Evolutionary conservation across 805 yeast species (phyloP).

Genomic region (Brettanomyces bruxellensis): DNA sequence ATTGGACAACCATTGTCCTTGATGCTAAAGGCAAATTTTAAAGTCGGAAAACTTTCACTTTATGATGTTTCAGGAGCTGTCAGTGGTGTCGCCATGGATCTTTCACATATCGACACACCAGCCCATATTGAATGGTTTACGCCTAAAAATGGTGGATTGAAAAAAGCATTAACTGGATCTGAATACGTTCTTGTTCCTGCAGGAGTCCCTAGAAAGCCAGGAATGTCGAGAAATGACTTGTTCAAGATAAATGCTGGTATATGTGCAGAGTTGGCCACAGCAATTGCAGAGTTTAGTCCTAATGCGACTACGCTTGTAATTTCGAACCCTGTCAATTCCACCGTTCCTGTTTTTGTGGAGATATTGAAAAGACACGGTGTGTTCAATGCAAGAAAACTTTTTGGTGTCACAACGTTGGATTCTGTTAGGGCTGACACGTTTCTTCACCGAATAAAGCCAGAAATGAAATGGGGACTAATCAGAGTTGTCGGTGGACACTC

Average conservation of each 20-base stretch:
- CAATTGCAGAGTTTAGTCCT: constrained; percentile 64
- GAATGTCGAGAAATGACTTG: constrained; percentile 57
- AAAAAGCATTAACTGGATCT: constrained; percentile 34
- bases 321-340: constrained; percentile 90
- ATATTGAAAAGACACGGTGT: constrained; percentile 59
- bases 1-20: constrained; percentile 51
- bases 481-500: constrained; percentile 93
- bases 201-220: constrained; percentile 57
- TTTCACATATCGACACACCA: constrained; percentile 43
- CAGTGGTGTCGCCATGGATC: constrained; percentile 49
- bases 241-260: constrained; percentile 59
- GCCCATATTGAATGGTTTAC: constrained; percentile 36
- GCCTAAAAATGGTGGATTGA: constrained; percentile 22
- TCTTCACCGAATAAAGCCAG: constrained; percentile 19
- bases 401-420: constrained; percentile 88
- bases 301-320: constrained; percentile 72
- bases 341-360: constrained; percentile 84
- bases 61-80: constrained; percentile 44
- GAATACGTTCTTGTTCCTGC: constrained; percentile 50
- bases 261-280: constrained; percentile 62
- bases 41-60: constrained; percentile 36
- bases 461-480: constrained; percentile 21
- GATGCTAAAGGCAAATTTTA: constrained; percentile 37
- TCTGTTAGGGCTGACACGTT: constrained; percentile 82
- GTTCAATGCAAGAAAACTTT: constrained; percentile 61